Percentiles rank a stretch among this genome's conserved stretches.
Evolutionary conservation across 2,329 filamentous ascomycete genomes (phyloP).

Genomic region (Dothistroma pini): DNA sequence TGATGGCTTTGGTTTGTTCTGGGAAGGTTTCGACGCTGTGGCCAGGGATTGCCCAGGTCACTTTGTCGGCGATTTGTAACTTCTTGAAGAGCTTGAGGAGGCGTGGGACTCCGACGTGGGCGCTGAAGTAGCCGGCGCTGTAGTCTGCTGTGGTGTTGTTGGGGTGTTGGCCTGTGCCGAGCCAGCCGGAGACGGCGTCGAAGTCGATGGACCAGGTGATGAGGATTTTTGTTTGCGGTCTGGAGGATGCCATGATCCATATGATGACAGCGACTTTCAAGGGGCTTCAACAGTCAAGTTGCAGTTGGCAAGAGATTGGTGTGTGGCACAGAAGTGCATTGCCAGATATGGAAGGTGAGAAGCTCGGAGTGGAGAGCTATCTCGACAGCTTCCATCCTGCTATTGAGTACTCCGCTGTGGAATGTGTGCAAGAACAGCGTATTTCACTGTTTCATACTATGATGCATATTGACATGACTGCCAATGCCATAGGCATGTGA

Average conservation of each 20-base stretch:
- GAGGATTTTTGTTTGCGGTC: constrained; percentile 35
- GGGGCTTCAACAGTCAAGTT: too few relatives aligned
- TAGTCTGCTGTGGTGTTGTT: constrained; percentile 56
- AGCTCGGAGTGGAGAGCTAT: background rate
- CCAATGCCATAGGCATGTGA: too few relatives aligned
- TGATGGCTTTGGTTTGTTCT: constrained; percentile 47
- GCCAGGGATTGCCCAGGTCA: constrained; percentile 60
- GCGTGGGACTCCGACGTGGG: constrained; percentile 54
- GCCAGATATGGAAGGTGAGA: background rate
- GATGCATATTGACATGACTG: background rate
- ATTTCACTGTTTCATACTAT: background rate
- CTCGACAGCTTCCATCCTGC: background rate
- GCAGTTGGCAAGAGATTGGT: too few relatives aligned
- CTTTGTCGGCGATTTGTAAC: constrained; percentile 49
- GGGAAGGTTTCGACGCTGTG: constrained; percentile 59
- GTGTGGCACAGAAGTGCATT: background rate
- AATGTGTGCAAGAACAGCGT: background rate
- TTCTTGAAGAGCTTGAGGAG: constrained; percentile 54
- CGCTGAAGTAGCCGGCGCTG: constrained; percentile 54
- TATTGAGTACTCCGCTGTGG: background rate
- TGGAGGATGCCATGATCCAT: background rate
- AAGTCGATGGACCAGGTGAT: constrained; percentile 49
- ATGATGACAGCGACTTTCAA: background rate
- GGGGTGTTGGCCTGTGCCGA: constrained; percentile 53
- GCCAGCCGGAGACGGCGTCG: constrained; percentile 58